Conservation (phyloP, 805 yeast genomes). For the Tetrapisispora pingtungensis region DNA sequence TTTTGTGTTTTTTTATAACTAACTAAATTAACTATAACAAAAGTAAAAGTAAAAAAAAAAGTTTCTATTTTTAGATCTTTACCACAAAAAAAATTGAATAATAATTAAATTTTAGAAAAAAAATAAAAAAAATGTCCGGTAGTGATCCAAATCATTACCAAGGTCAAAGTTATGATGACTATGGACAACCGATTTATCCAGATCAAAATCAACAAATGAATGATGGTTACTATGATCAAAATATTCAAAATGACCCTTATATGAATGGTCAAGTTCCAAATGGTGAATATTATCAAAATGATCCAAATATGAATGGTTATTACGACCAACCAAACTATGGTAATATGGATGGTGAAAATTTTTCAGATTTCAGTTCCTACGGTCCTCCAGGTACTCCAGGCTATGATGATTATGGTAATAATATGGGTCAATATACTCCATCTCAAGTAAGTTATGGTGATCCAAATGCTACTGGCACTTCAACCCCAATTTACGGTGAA, state of each 20-base stretch:
- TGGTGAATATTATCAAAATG: constrained; percentile 4
- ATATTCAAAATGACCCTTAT: constrained; percentile 3
- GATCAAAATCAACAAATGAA: constrained; percentile 20
- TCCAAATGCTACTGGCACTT: constrained; percentile 65
- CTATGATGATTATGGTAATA: constrained; percentile 29
- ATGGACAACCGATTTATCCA: constrained; percentile 32
- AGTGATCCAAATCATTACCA: constrained; percentile 19
- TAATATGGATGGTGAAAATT: constrained; percentile 47
- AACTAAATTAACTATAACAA: too few species aligned
- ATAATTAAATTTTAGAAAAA: too few species aligned
- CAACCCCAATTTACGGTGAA: constrained; percentile 70
- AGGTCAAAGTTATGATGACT: constrained; percentile 27
- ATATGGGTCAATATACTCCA: constrained; percentile 60
- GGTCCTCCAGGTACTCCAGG: constrained; percentile 48
- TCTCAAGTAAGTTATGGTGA: constrained; percentile 80
- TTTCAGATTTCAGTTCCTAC: constrained; percentile 59
- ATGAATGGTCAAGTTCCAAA: not conserved
- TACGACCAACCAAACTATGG: constrained; percentile 11
- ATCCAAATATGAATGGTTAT: constrained; percentile 2
- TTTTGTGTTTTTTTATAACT: too few species aligned
- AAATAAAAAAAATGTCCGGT: constrained; percentile 1
- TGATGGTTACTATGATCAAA: constrained; percentile 30
- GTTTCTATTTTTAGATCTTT: too few species aligned
- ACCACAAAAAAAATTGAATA: too few species aligned
- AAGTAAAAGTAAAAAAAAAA: too few species aligned